Conservation (phyloP, 1,139 yeast genomes). For the Protomyces macrosporus region DNA sequence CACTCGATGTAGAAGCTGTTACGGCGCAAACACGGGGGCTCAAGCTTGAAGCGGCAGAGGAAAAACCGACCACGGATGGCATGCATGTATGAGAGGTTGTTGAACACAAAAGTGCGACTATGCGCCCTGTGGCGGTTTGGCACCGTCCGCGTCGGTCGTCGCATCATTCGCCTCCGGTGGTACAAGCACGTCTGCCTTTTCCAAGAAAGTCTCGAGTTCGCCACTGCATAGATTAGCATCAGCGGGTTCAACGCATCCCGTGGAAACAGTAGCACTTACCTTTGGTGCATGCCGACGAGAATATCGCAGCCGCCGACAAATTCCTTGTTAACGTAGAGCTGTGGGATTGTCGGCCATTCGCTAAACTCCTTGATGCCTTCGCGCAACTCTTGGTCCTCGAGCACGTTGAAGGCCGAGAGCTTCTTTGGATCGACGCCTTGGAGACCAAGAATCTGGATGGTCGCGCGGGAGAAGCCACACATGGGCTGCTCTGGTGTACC, state of each 20-base stretch:
- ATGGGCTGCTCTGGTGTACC: constrained; percentile 98
- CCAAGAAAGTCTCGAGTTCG: constrained; percentile 80
- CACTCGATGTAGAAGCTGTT: constrained; percentile 20
- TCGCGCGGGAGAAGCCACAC: constrained; percentile 95
- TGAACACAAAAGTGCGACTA: not conserved
- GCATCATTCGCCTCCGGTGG: constrained; percentile 8
- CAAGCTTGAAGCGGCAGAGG: not conserved
- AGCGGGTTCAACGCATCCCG: constrained; percentile 7
- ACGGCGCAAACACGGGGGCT: constrained; percentile 17
- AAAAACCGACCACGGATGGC: not conserved
- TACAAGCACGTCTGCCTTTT: constrained; percentile 62
- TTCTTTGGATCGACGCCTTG: constrained; percentile 95
- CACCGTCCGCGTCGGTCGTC: constrained; percentile 38
- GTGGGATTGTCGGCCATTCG: constrained; percentile 90
- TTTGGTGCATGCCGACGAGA: constrained; percentile 71
- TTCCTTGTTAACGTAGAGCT: constrained; percentile 56
- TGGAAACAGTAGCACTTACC: constrained; percentile 39
- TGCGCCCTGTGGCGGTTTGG: constrained; percentile 47
- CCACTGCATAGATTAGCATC: constrained; percentile 45
- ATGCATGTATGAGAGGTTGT: not conserved
- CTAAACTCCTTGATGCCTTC: constrained; percentile 90
- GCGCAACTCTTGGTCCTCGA: constrained; percentile 90
- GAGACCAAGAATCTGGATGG: constrained; percentile 87
- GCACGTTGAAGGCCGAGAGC: constrained; percentile 93
- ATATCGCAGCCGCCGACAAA: constrained; percentile 98